Evolutionary conservation across 1,139 yeast genomes (phyloP).

Genomic region (Yamadazyma buinensis): DNA sequence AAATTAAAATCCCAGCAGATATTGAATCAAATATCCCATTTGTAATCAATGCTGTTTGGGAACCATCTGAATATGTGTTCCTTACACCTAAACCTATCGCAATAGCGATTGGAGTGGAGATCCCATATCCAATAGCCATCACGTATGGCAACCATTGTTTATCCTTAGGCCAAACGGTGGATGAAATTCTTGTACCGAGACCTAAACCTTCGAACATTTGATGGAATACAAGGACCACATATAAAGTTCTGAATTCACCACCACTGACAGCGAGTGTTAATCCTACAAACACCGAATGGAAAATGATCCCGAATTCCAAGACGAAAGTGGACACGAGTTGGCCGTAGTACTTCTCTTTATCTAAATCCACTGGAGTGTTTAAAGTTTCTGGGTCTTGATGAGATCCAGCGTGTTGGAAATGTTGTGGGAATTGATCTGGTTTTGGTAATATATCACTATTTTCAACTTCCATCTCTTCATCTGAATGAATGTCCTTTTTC

Average conservation of each 20-base stretch:
- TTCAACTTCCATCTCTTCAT: conserved; percentile 20
- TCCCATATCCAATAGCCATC: conserved; percentile 54
- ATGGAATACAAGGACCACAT: conserved; percentile 81
- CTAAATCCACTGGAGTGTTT: conserved; percentile 38
- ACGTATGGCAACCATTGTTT: conserved; percentile 53
- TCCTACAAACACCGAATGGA: conserved; percentile 81
- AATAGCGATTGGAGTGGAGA: conserved; percentile 82
- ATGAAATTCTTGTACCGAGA: conserved; percentile 80
- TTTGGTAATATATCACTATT: conserved; percentile 14
- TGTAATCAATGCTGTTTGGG: conserved; percentile 63
- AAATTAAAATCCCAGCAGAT: conserved; percentile 80
- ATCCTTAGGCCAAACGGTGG: conserved; percentile 59
- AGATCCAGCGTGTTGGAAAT: conserved; percentile 44
- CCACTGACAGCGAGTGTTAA: conserved; percentile 69
- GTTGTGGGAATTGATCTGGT: conserved; percentile 29
- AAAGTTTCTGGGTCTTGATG: conserved; percentile 55
- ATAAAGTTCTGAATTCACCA: conserved; percentile 69
- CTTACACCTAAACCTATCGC: conserved; percentile 87
- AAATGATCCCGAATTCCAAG: conserved; percentile 74
- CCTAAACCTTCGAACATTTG: conserved; percentile 94
- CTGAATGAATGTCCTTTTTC: conserved; percentile 49
- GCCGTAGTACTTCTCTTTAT: conserved; percentile 41
- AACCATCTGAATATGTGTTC: conserved; percentile 54
- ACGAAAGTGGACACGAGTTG: conserved; percentile 49
- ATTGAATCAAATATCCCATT: conserved; percentile 80